Evolutionary conservation across 2,329 filamentous ascomycete genomes (phyloP).

Genomic region (Aspergillus flavus): DNA sequence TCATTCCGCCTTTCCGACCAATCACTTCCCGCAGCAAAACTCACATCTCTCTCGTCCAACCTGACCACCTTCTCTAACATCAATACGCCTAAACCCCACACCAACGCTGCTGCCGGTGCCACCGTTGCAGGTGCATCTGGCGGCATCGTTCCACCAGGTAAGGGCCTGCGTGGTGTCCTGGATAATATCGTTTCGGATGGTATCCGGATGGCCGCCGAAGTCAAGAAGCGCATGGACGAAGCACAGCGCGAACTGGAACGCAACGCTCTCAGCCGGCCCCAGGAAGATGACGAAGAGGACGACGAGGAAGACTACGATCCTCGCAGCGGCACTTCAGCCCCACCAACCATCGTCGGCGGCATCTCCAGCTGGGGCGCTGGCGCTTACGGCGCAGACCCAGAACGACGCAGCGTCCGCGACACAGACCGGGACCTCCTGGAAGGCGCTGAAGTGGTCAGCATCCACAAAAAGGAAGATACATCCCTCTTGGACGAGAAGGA

Average conservation of each 20-base stretch:
- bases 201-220: slow-evolving; percentile 92
- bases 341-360: slow-evolving; percentile 35
- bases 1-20: slow-evolving; percentile 85
- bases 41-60: slow-evolving; percentile 62
- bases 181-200: slow-evolving; percentile 98
- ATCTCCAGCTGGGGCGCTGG: slow-evolving; percentile 43
- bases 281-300: slow-evolving; percentile 68
- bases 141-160: slow-evolving; percentile 64
- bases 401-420: slow-evolving; percentile 54
- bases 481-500: slow-evolving; percentile 34
- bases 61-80: slow-evolving; percentile 85
- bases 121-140: slow-evolving; percentile 55
- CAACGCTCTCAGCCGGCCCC: slow-evolving; percentile 64
- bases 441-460: slow-evolving; percentile 68
- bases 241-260: slow-evolving; percentile 89
- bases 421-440: slow-evolving; percentile 66
- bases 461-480: slow-evolving; percentile 36
- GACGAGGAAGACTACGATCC: slow-evolving; percentile 68
- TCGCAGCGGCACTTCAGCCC: slow-evolving; percentile 20
- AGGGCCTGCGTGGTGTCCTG: slow-evolving; percentile 85
- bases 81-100: slow-evolving; percentile 51
- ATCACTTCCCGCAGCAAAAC: slow-evolving; percentile 50
- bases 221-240: slow-evolving; percentile 90
- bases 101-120: slow-evolving; percentile 37
- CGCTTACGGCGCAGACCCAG: slow-evolving; percentile 58